Evolutionary conservation across 306 rosid species (phyloP), one percentile per base, ranked within the genome.

Genomic region (Casuarina cunninghamiana): DNA sequence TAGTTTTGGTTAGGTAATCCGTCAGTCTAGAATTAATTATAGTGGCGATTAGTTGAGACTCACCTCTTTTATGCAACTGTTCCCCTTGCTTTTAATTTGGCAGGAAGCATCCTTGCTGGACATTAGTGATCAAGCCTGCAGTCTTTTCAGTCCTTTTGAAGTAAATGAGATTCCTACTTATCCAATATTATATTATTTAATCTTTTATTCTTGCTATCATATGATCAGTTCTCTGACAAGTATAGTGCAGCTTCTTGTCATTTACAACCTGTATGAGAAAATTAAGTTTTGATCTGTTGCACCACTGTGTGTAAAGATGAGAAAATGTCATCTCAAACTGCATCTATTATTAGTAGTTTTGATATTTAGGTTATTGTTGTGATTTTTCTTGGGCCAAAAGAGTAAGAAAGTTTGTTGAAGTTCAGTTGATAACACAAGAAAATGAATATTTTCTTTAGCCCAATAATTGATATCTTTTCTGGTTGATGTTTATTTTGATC

Each of bases 101-200:
- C 90, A 95, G 98, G 97, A 95, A 86, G 97, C 97, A n/a, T 88
- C 98, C 74, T 87, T 95, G 77, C 75, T 95, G 86, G 90, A 91
- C 82, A 80, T 91, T 78, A 93, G 93, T 13, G 82, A 91, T 85
- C 93, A 89, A 89, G 96, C 93, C 39, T 95, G 97, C 80, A 81
- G 86, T 53, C 90, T 95, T 69, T 95, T 95, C 76, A 89, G 53
- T 82, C 93, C 91, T 54, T 80, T 82, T 3, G 97, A 95, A 97
- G 97, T 92, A 90, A 32, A 35, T 38, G 68, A 16, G 80, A 73
- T 78, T 78, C 49, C 19, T 43, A 15, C 50, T 75, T 44, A 26
- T 53, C 35, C 67, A 17, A 43, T 67, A 11, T 67, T 49, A 74
- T 75, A 8, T 26, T 4, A 35, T 60, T 49, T 49, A 8, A 50